Base-by-base conservation (phyloP, 305 asterid species). In the Lippia alba region DNA sequence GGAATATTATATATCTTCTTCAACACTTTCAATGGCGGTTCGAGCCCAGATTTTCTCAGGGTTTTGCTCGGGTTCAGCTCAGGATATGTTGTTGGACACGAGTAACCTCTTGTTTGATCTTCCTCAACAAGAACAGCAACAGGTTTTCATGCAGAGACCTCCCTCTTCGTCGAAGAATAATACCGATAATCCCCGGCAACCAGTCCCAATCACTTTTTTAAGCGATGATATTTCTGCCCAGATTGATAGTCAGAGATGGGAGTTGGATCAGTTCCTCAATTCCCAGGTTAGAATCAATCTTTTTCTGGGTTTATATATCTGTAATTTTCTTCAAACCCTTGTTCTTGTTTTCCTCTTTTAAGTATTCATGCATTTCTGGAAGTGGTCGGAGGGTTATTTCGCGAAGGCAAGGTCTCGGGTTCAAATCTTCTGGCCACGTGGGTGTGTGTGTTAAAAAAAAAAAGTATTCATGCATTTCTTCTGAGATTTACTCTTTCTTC, bases 31-130 rank as follows among this genome's bases (percentile, higher is more conserved):
- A 70, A 90, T 88, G 96, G 93, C 93, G 24, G 74, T 88, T 74
- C 81, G 83, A 82, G 85, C 95, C 2, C 90, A 88, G 67, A 41
- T 81, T 60, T 76, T 76, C 72, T n/a, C 85, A 20, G 83, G 81
- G 0, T 73, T 78, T 30, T 66, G 64, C 30, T 54, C 45, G 4
- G 80, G 79, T 10, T 61, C 44, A 19, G 57, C 81, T 14, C 81
- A 73, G 32, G 91, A 80, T 74, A 77, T 78, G 68, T 59, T 64
- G 11, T 58, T 78, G 72, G 89, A 88, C 11, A 82, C 82, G 12
- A 79, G 77, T 58, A 72, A 81, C 6, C 62, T 70, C 12, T 60
- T 55, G 55, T 65, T 79, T 33, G 44, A 50, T 33, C 20, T 24
- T 10, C 69, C 66, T 0, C 79, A 76, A 0, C 76, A 56, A 12